These are phyloP conservation scores for Buxus sempervirens DNA, from an alignment of 164 flowering plant genomes.

Conservation along the genomic window DNA sequence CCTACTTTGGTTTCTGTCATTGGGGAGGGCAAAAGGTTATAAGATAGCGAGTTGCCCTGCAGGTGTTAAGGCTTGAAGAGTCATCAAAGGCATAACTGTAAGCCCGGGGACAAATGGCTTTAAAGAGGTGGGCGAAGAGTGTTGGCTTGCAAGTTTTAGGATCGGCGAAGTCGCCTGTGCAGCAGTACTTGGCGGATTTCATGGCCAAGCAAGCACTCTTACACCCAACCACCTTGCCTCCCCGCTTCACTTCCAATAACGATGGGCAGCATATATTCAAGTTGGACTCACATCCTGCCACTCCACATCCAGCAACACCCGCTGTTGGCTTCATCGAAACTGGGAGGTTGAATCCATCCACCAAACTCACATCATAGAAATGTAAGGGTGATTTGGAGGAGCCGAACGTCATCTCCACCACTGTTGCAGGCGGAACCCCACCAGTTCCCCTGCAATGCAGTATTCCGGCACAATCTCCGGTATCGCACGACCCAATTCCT, in stretches of 20 bases:
- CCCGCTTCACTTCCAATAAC: slow-evolving; percentile 48
- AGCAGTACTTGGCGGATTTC: slow-evolving; percentile 67
- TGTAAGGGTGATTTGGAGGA: slow-evolving; percentile 39
- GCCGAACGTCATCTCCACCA: slow-evolving; percentile 69
- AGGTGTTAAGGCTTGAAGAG: slow-evolving; percentile 69
- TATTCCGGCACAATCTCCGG: slow-evolving; percentile 55
- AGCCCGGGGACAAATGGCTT: slow-evolving; percentile 84
- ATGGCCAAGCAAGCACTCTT: slow-evolving; percentile 81
- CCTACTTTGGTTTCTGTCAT: background rate
- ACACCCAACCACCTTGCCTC: slow-evolving; percentile 68
- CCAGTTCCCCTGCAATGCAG: slow-evolving; percentile 48
- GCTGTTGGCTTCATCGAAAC: slow-evolving; percentile 71
- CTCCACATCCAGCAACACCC: slow-evolving; percentile 63
- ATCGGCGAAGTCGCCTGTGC: slow-evolving; percentile 65
- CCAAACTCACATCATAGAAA: slow-evolving; percentile 74
- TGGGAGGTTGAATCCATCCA: slow-evolving; percentile 80
- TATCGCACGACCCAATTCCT: slow-evolving; percentile 43
- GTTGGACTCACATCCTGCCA: slow-evolving; percentile 61
- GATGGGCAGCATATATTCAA: slow-evolving; percentile 72
- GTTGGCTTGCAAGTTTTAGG: slow-evolving; percentile 68
- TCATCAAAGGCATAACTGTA: slow-evolving; percentile 92
- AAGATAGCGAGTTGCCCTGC: slow-evolving; percentile 80
- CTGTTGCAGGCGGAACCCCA: slow-evolving; percentile 61
- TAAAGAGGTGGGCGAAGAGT: slow-evolving; percentile 58
- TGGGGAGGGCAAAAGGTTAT: slow-evolving; percentile 91